Conservation (phyloP, 108 stramenopile genomes). For the Seminavis robusta region DNA sequence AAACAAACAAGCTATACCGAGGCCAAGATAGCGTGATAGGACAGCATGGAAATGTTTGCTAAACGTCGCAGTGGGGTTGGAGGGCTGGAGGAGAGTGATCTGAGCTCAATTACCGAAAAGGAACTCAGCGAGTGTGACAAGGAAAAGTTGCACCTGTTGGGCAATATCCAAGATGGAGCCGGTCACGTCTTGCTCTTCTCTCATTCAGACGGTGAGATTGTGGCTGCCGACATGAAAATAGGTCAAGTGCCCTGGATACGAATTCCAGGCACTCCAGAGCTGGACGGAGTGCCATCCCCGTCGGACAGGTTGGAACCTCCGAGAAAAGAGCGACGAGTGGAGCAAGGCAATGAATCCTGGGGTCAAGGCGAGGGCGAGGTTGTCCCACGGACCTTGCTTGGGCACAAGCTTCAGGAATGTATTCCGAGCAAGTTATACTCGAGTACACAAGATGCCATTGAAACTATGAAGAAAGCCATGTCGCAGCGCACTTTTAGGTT, state of each 20-base stretch:
- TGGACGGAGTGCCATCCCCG: not conserved
- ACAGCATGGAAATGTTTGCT: too few relatives aligned
- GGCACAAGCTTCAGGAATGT: not conserved
- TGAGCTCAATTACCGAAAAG: constrained; percentile 7
- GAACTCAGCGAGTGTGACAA: constrained; percentile 16
- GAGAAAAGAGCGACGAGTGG: not conserved
- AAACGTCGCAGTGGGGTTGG: too few relatives aligned
- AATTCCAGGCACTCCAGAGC: not conserved
- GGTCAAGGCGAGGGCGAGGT: not conserved
- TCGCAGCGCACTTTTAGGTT: constrained; percentile 11
- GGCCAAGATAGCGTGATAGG: too few relatives aligned
- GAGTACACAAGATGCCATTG: not conserved
- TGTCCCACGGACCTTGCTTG: not conserved
- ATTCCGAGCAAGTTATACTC: constrained; percentile 1
- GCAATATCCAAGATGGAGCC: constrained; percentile 9
- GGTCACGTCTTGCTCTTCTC: constrained; percentile 14
- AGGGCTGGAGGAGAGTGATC: too few relatives aligned
- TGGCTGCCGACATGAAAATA: constrained; percentile 3
- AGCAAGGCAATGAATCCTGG: not conserved
- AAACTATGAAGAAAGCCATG: not conserved
- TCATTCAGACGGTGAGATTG: constrained; percentile 2
- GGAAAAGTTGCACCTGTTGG: constrained; percentile 3
- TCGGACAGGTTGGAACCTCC: not conserved
- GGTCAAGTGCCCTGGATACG: not conserved
- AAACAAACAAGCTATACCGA: too few relatives aligned